Evolutionary conservation across 1,139 yeast genomes (phyloP).

Genomic region (Protomyces arabidopsidicola): DNA sequence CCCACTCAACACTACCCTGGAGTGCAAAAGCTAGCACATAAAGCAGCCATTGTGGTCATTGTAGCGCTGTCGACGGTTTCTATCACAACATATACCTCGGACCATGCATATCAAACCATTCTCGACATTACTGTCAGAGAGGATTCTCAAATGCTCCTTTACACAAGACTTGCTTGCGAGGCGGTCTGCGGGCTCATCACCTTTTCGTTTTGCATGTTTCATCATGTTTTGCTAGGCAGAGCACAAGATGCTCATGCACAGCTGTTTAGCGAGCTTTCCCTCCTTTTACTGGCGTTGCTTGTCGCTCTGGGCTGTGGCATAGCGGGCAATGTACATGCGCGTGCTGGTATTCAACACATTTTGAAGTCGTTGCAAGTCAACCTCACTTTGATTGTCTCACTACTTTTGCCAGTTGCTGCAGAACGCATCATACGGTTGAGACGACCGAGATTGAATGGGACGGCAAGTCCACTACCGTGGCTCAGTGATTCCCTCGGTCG

Average conservation of each 20-base stretch:
- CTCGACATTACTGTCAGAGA: too few relatives aligned
- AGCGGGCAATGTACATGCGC: not conserved
- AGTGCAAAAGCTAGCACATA: not conserved
- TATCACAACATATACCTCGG: too few relatives aligned
- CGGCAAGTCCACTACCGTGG: too few relatives aligned
- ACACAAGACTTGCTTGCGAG: too few relatives aligned
- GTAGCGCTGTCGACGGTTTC: not conserved
- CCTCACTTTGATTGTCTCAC: not conserved
- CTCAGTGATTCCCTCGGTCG: too few relatives aligned
- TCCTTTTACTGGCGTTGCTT: not conserved
- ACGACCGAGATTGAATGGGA: too few relatives aligned
- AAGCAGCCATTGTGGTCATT: not conserved
- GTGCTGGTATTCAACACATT: not conserved
- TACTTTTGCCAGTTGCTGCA: not conserved
- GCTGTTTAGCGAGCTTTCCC: too few relatives aligned
- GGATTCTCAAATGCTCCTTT: too few relatives aligned
- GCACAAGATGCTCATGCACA: too few relatives aligned
- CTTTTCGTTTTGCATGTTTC: not conserved
- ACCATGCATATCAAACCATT: too few relatives aligned
- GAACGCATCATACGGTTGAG: too few relatives aligned
- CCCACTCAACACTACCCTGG: not conserved
- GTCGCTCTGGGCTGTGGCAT: not conserved
- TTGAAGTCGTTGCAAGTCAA: not conserved
- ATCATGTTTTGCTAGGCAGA: too few relatives aligned
- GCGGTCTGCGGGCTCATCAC: not conserved